A percentile compares a stretch with the other conserved stretches of the same genome.
These are phyloP conservation scores for Eimeria zaria DNA, from an alignment of 169 alveolate genomes.

Conservation along the genomic window DNA sequence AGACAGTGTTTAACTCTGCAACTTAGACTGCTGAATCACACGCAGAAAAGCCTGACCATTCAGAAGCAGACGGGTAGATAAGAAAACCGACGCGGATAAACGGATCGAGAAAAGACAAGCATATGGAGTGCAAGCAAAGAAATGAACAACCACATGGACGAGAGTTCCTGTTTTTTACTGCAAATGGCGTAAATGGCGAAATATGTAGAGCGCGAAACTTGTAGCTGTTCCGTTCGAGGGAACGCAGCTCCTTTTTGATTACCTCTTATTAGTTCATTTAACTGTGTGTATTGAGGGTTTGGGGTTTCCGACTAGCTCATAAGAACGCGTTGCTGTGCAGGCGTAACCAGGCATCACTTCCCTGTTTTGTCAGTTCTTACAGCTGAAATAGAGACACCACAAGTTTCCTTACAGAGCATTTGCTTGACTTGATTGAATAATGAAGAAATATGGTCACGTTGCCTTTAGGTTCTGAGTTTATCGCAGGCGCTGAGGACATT, in stretches of 20 bases:
- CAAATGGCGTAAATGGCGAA: neutral
- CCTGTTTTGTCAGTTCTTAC: neutral
- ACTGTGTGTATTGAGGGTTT: neutral
- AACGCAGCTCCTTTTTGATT: neutral
- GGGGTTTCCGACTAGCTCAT: neutral
- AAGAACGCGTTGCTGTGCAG: neutral
- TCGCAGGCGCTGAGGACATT: neutral
- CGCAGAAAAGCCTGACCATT: neutral
- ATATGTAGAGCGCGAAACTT: neutral
- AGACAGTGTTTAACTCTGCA: neutral
- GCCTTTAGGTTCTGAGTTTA: neutral
- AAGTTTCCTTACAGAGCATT: too few relatives aligned
- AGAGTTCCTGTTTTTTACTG: neutral
- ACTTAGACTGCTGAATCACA: neutral
- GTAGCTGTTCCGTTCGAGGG: neutral
- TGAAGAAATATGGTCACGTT: neutral
- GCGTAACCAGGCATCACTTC: neutral
- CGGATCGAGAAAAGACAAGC: neutral
- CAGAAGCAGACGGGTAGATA: neutral
- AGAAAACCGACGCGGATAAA: neutral
- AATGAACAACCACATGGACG: neutral
- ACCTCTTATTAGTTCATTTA: neutral
- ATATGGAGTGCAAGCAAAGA: neutral
- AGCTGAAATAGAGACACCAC: neutral
- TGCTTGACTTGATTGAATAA: neutral